Conservation (phyloP, 495 filamentous ascomycete species). For the Podospora fimiseda region DNA sequence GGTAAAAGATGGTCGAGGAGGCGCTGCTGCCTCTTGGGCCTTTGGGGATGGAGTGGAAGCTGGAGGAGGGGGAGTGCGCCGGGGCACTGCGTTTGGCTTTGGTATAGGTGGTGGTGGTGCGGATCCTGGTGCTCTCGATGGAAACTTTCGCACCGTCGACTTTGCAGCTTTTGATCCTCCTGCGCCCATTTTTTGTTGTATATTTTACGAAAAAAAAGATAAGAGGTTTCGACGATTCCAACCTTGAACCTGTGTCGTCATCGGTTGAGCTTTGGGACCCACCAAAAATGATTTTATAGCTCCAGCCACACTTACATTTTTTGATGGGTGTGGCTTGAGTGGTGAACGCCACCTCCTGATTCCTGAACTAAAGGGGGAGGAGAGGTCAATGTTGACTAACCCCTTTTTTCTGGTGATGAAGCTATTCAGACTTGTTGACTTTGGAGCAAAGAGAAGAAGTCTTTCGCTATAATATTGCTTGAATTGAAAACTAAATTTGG, state of each 20-base stretch:
- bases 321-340: not conserved
- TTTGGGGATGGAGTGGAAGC: conserved; percentile 13
- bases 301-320: not conserved
- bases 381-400: too few species aligned
- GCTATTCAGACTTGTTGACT: too few species aligned
- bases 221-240: too few species aligned
- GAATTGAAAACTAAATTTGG: too few species aligned
- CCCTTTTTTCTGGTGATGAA: too few species aligned
- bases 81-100: not conserved
- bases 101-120: conserved; percentile 6
- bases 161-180: conserved; percentile 30
- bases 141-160: conserved; percentile 36
- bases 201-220: too few species aligned
- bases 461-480: too few species aligned
- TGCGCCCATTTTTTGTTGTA: conserved; percentile 20
- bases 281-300: not conserved
- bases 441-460: too few species aligned
- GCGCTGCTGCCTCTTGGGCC: conserved; percentile 10
- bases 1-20: conserved; percentile 23
- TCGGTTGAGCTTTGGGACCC: not conserved
- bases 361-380: not conserved
- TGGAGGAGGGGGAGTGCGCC: conserved; percentile 9
- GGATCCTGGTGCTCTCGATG: conserved; percentile 31
- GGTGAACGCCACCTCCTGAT: not conserved
- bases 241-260: not conserved